Conservation (phyloP, 352 stramenopile genomes). For the Globisporangium megalacanthum region DNA sequence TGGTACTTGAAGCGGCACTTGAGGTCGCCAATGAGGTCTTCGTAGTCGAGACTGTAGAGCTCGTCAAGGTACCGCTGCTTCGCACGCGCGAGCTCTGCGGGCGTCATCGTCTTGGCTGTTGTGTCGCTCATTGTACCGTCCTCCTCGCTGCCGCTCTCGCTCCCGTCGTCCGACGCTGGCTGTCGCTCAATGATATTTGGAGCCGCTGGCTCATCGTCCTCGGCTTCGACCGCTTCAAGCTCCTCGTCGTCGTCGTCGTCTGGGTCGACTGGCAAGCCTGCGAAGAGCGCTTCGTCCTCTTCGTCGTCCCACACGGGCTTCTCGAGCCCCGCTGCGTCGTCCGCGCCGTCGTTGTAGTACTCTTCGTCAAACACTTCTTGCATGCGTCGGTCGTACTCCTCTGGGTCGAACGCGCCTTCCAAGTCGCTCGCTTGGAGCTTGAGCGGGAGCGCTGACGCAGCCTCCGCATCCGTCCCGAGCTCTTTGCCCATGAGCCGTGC, state of each 20-base stretch:
- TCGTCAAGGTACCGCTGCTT: constrained; percentile 94
- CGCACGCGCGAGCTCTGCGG: constrained; percentile 62
- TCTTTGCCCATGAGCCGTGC: constrained; percentile 76
- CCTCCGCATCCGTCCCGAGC: constrained; percentile 25
- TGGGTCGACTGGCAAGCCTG: constrained; percentile 49
- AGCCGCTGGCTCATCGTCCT: constrained; percentile 22
- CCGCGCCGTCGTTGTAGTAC: constrained; percentile 91
- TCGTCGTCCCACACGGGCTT: constrained; percentile 81
- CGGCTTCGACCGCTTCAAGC: constrained; percentile 11
- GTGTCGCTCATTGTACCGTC: constrained; percentile 43
- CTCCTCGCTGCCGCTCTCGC: constrained; percentile 17
- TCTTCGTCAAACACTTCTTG: constrained; percentile 96
- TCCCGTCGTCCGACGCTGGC: constrained; percentile 19
- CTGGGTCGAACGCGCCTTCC: constrained; percentile 96
- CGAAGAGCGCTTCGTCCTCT: constrained; percentile 84
- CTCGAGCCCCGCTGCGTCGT: constrained; percentile 33
- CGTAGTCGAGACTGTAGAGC: constrained; percentile 98
- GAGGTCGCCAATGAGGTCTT: constrained; percentile 97
- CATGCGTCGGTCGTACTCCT: constrained; percentile 97
- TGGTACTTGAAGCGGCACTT: constrained; percentile 98
- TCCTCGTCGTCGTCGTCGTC: constrained; percentile 53
- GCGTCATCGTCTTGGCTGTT: constrained; percentile 41
- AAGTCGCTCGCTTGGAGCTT: constrained; percentile 60
- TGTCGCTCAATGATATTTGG: constrained; percentile 15
- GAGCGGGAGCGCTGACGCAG: constrained; percentile 18